Evolutionary conservation across 345 rosid genomes (phyloP), one percentile per base, ranked within the genome.

Genomic region (Euclidium syriacum): DNA sequence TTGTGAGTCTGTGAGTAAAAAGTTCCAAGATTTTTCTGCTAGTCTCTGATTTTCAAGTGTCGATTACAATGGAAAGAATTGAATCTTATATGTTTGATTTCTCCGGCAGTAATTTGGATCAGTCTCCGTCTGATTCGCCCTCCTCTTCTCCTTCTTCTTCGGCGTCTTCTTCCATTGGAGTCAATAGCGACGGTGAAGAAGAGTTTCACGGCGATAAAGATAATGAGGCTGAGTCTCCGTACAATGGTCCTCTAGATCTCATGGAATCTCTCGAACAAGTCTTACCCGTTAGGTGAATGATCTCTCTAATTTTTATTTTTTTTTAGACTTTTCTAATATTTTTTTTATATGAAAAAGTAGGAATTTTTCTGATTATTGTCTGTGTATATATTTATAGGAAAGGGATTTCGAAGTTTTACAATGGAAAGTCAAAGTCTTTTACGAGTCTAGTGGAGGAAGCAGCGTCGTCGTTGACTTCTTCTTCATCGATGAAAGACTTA

Each of bases 371-470:
- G 53, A 36, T 48, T 3, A n/a, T n/a, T 18, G 14, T 30, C 3
- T 16, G 25, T 29, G 27, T 10, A 38, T 46, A 30, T 66, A 67
- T 23, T 62, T 71, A 58, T 84, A 87, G 97, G 81, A 81, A 78
- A 71, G 91, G 97, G 8, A 85, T 94, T 41, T 94, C 99, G 0
- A 85, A 64, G 26, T 90, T 76, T 71, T 94, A 87, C 73, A 71
- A 54, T 43, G 99, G 99, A 4, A 94, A 90, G 72, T 90, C 99
- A 0, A 90, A 80, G 74, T 87, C 96, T 0, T 94, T 77, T 50
- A 80, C 97, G 0, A 87, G 76, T 59, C 51, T 94, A 39, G 78
- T 71, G 0, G 83, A 72, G 2, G 84, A 81, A 0, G 80, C 77
- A 0, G 83, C 80, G 1, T 78, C 86, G 2, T 68, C 89, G 2